Evolutionary conservation across 139 green algal genomes (phyloP).

Genomic region (Chlamydomonas applanata): DNA sequence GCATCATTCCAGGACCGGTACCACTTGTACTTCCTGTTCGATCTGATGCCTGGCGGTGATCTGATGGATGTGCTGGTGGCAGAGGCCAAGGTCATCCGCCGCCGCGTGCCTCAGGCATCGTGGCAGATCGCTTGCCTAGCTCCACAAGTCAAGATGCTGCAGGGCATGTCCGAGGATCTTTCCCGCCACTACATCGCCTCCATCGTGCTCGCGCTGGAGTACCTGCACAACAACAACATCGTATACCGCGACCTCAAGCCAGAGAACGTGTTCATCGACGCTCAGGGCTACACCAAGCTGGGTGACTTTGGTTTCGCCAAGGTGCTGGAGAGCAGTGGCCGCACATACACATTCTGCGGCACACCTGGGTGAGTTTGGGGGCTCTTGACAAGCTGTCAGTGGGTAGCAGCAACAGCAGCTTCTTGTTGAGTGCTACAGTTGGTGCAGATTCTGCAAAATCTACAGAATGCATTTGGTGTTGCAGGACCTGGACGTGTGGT

Average conservation of each 20-base stretch:
- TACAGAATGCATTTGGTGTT: no score
- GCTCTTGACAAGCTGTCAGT: no score
- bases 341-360: conserved; percentile 97
- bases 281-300: conserved; percentile 70
- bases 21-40: conserved; percentile 95
- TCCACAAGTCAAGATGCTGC: conserved; percentile 43
- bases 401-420: no score
- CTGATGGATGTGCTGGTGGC: conserved; percentile 89
- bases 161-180: conserved; percentile 80
- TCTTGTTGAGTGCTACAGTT: no score
- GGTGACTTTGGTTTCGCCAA: conserved; percentile 98
- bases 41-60: conserved; percentile 87
- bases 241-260: conserved; percentile 96
- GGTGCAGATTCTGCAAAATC: no score
- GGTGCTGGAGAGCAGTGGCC: conserved; percentile 61
- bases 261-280: conserved; percentile 95
- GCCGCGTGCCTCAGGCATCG: conserved; percentile 42
- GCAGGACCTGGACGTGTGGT: no score
- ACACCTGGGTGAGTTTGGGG: conserved; percentile 73
- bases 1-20: conserved; percentile 91
- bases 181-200: conserved; percentile 86
- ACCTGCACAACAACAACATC: conserved; percentile 89
- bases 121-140: conserved; percentile 50
- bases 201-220: conserved; percentile 90
- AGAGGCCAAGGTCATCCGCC: conserved; percentile 81